Base-by-base conservation (phyloP, 2,329 filamentous ascomycete species). In the Pseudodiploospora longispora region DNA sequence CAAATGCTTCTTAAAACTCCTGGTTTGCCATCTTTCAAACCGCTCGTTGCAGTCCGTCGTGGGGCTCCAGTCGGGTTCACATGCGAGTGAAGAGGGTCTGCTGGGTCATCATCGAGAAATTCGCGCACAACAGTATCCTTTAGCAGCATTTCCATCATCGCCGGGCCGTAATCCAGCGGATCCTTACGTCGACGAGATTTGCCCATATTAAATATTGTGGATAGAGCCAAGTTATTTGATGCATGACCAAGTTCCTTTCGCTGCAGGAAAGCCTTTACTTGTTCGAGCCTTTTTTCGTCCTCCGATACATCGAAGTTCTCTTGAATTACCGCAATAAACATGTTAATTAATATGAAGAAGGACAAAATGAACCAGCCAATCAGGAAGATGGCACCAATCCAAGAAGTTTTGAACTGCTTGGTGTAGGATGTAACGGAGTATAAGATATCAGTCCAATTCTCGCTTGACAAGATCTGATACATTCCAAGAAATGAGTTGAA, bases 261-360 rank as follows among this genome's bases (percentile, higher is more conserved):
- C 59, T 95, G 87, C 37, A 98, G 70, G 56, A 97, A 98, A 1
- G 91, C 87, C 58, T 90, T 91, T 48, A 98, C 90, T 66, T 98
- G 94, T 61, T 97, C 88, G 49, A 97, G 68, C 19, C 94, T 88
- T 67, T 98, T 98, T 63, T 97, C 90, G 60, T 98, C 94, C 62
- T 98, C 93, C 4, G 90, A 95, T 28, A 98, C 89, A 66, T 98
- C 93, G 61, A 98, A 98, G 59, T 95, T 98, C 61, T 98, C 93
- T 64, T 98, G 93, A 52, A 98, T 98, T 68, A 98, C 93, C 73
- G 93, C 93, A 86, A 98, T 97, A 72, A 98, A 98, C 93, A 98
- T 98, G 60, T 97, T 98, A 69, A 98, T 70, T 49, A 97, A 78
- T 67, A 98, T 95, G 61, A 97, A 91, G 63, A 94, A 96, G 5